Evolutionary conservation across 495 filamentous ascomycete species (phyloP).

Genomic region (Talaromyces thailandensis): DNA sequence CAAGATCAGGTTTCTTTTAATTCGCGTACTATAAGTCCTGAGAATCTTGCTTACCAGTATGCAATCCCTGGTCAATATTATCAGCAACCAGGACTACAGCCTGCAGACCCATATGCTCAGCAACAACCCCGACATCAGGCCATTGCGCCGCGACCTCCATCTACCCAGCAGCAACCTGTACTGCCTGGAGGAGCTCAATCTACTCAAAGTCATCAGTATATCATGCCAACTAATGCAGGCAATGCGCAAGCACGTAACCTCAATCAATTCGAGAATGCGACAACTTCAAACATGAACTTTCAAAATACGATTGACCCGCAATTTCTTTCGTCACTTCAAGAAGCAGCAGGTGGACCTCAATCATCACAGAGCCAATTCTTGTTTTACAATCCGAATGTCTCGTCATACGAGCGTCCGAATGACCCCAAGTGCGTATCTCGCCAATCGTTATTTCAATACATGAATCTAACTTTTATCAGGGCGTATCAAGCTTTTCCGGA

Average conservation of each 20-base stretch:
- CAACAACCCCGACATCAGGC: slow-evolving; percentile 11
- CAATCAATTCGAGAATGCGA: slow-evolving; percentile 19
- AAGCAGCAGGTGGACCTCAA: slow-evolving; percentile 13
- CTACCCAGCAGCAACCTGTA: slow-evolving; percentile 1
- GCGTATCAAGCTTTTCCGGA: slow-evolving; percentile 5
- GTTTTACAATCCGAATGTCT: slow-evolving; percentile 16
- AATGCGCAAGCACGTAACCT: slow-evolving; percentile 4
- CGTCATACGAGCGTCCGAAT: slow-evolving; percentile 17
- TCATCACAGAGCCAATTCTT: slow-evolving; percentile 19
- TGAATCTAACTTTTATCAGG: neutral
- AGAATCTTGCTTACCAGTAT: slow-evolving; percentile 25
- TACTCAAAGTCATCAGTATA: slow-evolving; percentile 3
- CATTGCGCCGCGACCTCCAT: slow-evolving; percentile 1
- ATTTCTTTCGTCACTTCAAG: slow-evolving; percentile 22
- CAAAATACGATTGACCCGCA: slow-evolving; percentile 35
- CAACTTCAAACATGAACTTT: slow-evolving; percentile 15
- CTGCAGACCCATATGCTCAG: slow-evolving; percentile 9
- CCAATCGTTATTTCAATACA: neutral
- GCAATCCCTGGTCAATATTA: slow-evolving; percentile 25
- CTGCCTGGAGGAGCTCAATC: neutral
- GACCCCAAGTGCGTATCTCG: slow-evolving; percentile 19
- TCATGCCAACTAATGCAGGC: slow-evolving; percentile 1
- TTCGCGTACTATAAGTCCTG: slow-evolving; percentile 18
- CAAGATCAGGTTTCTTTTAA: slow-evolving; percentile 29
- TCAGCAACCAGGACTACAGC: slow-evolving; percentile 8